Evolutionary conservation across 2,329 filamentous ascomycete species (phyloP).

Genomic region (Cercospora berteroae): DNA sequence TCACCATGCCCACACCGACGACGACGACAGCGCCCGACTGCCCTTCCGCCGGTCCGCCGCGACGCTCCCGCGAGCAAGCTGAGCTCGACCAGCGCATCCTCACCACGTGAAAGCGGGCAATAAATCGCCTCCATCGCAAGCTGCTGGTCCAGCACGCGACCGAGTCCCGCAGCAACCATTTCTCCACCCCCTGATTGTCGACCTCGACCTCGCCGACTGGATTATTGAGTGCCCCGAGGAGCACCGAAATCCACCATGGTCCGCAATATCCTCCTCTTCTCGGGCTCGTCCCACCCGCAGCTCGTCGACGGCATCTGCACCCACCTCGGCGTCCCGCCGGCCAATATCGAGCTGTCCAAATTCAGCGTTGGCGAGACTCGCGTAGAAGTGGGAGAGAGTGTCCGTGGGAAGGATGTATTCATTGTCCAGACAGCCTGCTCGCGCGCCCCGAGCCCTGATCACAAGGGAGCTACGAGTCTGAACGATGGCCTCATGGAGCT

Average conservation of each 20-base stretch:
- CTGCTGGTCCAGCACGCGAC: background rate
- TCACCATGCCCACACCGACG: constrained; percentile 5
- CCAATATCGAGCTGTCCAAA: constrained; percentile 80
- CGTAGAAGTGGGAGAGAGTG: constrained; percentile 93
- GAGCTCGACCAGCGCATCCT: constrained; percentile 3
- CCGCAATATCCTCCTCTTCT: constrained; percentile 89
- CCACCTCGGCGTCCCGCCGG: constrained; percentile 80
- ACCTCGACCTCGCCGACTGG: background rate
- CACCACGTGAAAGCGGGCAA: background rate
- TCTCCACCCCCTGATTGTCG: background rate
- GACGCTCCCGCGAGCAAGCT: constrained; percentile 6
- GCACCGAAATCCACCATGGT: constrained; percentile 61
- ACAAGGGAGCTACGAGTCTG: constrained; percentile 21
- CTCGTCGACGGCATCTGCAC: constrained; percentile 85
- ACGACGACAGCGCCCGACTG: background rate
- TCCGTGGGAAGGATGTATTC: constrained; percentile 97
- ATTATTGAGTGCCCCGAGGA: background rate
- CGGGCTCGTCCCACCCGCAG: constrained; percentile 87
- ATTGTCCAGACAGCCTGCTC: constrained; percentile 74
- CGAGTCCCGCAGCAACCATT: background rate
- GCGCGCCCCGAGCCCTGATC: constrained; percentile 9
- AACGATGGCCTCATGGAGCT: constrained; percentile 97
- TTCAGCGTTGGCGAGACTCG: constrained; percentile 94
- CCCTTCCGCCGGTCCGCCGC: constrained; percentile 1
- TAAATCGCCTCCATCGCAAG: background rate